Evolutionary conservation across 345 rosid species (phyloP).

Genomic region (Populus tremula): DNA sequence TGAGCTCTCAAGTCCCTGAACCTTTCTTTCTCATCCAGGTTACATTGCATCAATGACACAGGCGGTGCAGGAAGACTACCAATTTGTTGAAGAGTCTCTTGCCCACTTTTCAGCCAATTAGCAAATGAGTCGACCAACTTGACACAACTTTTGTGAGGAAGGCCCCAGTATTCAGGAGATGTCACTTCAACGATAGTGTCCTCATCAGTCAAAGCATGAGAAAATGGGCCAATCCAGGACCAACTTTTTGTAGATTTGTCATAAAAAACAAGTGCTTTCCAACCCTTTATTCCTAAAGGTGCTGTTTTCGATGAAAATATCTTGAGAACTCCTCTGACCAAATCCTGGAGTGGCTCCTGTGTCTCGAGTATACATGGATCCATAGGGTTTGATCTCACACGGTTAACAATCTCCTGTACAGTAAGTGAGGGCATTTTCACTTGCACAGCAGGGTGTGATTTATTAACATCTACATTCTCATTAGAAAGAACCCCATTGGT

Average conservation of each 20-base stretch:
- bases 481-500: conserved; percentile 41
- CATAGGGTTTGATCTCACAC: conserved; percentile 85
- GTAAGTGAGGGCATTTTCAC: conserved; percentile 62
- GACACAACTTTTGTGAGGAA: conserved; percentile 90
- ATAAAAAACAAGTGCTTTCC: conserved; percentile 85
- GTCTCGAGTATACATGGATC: conserved; percentile 94
- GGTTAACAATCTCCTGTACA: conserved; percentile 85
- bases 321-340: conserved; percentile 92
- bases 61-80: conserved; percentile 99
- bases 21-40: conserved; percentile 93
- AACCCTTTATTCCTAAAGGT: conserved; percentile 93
- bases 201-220: conserved; percentile 49
- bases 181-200: conserved; percentile 82
- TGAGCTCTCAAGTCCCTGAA: conserved; percentile 97
- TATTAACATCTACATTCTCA: conserved; percentile 42
- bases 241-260: conserved; percentile 82
- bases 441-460: conserved; percentile 39
- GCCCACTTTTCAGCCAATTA: conserved; percentile 92
- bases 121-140: conserved; percentile 97
- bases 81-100: conserved; percentile 88
- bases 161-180: conserved; percentile 93
- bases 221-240: conserved; percentile 87
- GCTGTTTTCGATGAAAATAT: conserved; percentile 88
- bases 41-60: conserved; percentile 66
- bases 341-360: conserved; percentile 94